These are phyloP conservation scores for Thielaviopsis musarum DNA, from an alignment of 2,329 filamentous ascomycete species.

Conservation along the genomic window DNA sequence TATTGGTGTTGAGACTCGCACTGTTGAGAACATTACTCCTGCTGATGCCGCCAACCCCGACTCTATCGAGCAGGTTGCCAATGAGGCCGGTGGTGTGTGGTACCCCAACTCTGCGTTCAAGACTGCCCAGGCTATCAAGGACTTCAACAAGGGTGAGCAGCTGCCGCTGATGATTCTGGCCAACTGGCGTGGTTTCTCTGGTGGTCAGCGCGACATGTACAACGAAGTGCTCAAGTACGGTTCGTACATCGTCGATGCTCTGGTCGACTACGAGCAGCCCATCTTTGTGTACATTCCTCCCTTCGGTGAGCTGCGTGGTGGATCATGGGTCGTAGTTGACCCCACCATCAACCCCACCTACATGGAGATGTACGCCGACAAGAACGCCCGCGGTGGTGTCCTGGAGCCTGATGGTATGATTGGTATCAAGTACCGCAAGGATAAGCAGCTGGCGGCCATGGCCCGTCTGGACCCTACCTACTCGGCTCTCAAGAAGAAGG, in stretches of 20 bases:
- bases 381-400: constrained; percentile 87
- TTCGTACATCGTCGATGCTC: constrained; percentile 94
- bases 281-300: constrained; percentile 99
- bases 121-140: constrained; percentile 94
- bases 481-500: constrained; percentile 63
- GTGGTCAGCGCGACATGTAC: constrained; percentile 99
- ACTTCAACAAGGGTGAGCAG: constrained; percentile 99
- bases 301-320: constrained; percentile 89
- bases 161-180: constrained; percentile 96
- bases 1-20: constrained; percentile 88
- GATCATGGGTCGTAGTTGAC: constrained; percentile 98
- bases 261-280: constrained; percentile 96
- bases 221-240: constrained; percentile 99
- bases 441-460: constrained; percentile 97
- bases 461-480: constrained; percentile 78
- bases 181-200: constrained; percentile 99
- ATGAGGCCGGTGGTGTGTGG: constrained; percentile 97
- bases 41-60: constrained; percentile 96
- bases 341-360: constrained; percentile 90
- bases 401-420: constrained; percentile 96
- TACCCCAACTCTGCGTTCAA: constrained; percentile 99
- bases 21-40: constrained; percentile 90
- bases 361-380: constrained; percentile 99
- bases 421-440: constrained; percentile 95
- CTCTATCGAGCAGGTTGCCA: constrained; percentile 87